Conservation (phyloP, 371 early-diverging fungal genomes). For the Mortierella sp. region DNA sequence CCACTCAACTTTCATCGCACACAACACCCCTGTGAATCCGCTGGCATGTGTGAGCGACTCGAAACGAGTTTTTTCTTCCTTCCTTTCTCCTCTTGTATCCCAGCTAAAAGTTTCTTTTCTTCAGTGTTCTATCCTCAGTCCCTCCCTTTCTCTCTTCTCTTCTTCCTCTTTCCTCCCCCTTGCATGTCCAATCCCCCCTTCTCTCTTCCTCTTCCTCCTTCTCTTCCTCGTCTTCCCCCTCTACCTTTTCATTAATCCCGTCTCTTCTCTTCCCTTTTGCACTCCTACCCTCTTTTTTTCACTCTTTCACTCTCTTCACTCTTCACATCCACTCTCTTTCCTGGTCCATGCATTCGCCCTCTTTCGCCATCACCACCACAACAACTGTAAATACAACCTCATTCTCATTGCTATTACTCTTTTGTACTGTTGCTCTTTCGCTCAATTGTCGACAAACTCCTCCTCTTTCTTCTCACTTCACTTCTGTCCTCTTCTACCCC, state of each 20-base stretch:
- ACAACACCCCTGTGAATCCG: neutral
- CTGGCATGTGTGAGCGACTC: neutral
- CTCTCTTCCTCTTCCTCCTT: neutral
- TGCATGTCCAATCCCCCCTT: neutral
- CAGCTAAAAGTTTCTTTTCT: neutral
- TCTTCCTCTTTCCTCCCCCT: neutral
- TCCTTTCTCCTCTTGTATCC: neutral
- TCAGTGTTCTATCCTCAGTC: neutral
- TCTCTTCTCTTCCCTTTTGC: neutral
- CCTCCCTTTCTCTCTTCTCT: neutral
- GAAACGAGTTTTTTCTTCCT: neutral
- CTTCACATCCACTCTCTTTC: neutral
- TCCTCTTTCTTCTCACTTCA: neutral
- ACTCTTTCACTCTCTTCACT: neutral
- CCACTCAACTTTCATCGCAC: too few species aligned
- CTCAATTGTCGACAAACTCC: neutral
- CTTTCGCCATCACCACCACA: neutral
- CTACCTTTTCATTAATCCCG: neutral
- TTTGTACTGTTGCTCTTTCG: neutral
- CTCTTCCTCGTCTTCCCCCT: neutral
- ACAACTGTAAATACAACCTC: neutral
- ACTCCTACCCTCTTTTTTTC: slow-evolving; percentile 8
- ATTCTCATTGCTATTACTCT: neutral
- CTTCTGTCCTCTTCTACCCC: slow-evolving; percentile 5
- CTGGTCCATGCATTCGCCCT: neutral